Conservation (phyloP, 768 basidiomycete genomes). For the Leccinum broughii region DNA sequence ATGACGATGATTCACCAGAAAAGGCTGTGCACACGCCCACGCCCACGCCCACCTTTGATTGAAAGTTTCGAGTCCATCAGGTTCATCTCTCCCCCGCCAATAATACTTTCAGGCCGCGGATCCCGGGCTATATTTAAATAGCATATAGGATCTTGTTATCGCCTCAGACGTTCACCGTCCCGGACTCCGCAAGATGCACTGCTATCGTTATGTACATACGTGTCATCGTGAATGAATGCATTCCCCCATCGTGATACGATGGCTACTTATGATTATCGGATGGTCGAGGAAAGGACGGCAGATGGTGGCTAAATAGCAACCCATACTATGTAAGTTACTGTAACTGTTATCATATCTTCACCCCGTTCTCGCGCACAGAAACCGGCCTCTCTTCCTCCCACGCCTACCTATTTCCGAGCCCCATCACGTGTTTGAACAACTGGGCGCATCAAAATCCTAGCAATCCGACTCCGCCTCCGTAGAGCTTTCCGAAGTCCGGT, state of each 20-base stretch:
- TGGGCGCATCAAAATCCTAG: neutral
- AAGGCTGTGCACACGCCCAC: neutral
- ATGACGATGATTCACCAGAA: neutral
- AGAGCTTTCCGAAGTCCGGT: constrained; percentile 15
- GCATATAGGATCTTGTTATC: neutral
- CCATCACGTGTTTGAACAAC: neutral
- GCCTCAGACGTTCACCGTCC: neutral
- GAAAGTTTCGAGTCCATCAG: too few relatives aligned
- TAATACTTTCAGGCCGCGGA: neutral
- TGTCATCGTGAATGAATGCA: neutral
- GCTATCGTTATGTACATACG: neutral
- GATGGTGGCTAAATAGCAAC: neutral
- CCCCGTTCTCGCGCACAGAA: neutral
- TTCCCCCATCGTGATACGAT: neutral
- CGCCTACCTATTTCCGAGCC: neutral
- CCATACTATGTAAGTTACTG: neutral
- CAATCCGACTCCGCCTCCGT: constrained; percentile 25
- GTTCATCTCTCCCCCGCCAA: too few relatives aligned
- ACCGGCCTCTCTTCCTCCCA: neutral
- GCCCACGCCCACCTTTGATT: too few relatives aligned
- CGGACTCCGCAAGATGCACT: neutral
- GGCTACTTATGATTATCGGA: too few relatives aligned
- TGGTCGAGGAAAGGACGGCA: neutral
- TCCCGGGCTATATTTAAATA: neutral
- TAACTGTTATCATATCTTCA: neutral